Conservation (phyloP, 2,329 filamentous ascomycete species). For the Eurotiales sp. region DNA sequence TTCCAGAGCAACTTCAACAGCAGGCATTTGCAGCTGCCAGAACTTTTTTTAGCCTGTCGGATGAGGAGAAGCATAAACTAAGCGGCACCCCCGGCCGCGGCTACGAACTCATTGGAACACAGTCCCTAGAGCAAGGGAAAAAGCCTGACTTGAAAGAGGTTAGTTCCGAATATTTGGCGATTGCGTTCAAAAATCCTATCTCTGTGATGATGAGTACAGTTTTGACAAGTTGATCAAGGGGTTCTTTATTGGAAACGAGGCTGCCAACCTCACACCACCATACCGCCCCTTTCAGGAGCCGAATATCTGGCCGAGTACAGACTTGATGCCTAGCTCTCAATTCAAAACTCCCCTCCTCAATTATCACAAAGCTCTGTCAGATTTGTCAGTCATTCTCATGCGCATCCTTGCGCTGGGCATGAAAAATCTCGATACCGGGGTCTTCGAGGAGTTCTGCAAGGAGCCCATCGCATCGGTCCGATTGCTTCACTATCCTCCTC, state of each 20-base stretch:
- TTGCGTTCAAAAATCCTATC: background rate
- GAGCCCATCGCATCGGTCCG: constrained; percentile 41
- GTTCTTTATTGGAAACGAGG: constrained; percentile 42
- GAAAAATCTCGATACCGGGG: constrained; percentile 15
- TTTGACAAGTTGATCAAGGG: constrained; percentile 23
- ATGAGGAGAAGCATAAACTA: constrained; percentile 41
- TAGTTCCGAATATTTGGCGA: background rate
- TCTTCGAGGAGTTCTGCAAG: constrained; percentile 34
- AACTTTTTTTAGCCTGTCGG: constrained; percentile 38
- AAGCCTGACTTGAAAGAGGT: constrained; percentile 40
- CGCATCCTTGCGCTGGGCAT: constrained; percentile 28
- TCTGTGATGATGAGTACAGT: too few relatives aligned
- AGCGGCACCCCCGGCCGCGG: constrained; percentile 40
- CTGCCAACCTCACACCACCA: constrained; percentile 32
- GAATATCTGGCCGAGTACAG: constrained; percentile 29
- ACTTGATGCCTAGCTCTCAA: background rate
- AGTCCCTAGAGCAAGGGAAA: constrained; percentile 42
- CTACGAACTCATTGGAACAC: constrained; percentile 41
- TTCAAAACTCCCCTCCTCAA: constrained; percentile 15
- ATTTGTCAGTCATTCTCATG: constrained; percentile 32
- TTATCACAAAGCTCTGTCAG: constrained; percentile 31
- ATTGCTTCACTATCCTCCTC: constrained; percentile 41
- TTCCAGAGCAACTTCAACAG: constrained; percentile 36
- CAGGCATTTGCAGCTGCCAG: constrained; percentile 37
- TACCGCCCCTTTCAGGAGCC: constrained; percentile 28